Conservation (phyloP, 1,139 yeast species). For the Dujonia santamariae region DNA sequence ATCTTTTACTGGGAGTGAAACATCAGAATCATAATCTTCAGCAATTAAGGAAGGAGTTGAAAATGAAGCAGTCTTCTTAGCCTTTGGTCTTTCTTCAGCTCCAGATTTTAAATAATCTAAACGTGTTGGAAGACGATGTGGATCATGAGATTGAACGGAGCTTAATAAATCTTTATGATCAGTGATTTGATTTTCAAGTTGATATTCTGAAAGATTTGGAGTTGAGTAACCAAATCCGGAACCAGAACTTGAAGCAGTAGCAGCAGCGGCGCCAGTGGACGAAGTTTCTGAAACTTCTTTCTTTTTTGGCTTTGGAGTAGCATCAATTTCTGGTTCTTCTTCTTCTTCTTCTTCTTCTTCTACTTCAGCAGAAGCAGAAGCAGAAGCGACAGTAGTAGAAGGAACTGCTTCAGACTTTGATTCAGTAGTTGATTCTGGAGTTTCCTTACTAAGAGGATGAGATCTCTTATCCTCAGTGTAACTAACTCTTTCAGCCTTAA, state of each 20-base stretch:
- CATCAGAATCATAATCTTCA: neutral
- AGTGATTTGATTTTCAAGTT: slow-evolving; percentile 39
- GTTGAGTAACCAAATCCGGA: slow-evolving; percentile 28
- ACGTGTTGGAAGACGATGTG: slow-evolving; percentile 31
- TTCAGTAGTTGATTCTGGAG: neutral
- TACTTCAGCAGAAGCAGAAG: neutral
- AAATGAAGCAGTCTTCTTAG: slow-evolving; percentile 3
- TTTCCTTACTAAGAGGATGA: slow-evolving; percentile 2
- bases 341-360: slow-evolving; percentile 2
- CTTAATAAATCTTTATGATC: slow-evolving; percentile 36
- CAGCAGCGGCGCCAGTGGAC: slow-evolving; percentile 6
- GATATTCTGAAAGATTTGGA: slow-evolving; percentile 49
- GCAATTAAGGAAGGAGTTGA: slow-evolving; percentile 5
- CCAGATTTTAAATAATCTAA: slow-evolving; percentile 1
- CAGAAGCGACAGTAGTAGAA: neutral
- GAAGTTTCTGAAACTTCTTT: slow-evolving; percentile 7
- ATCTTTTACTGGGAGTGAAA: neutral
- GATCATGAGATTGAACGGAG: slow-evolving; percentile 36
- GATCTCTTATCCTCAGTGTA: slow-evolving; percentile 12
- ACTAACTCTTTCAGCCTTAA: slow-evolving; percentile 46
- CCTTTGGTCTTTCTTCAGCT: neutral
- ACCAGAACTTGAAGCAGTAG: slow-evolving; percentile 8
- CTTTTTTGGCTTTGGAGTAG: slow-evolving; percentile 9
- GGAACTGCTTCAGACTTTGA: neutral
- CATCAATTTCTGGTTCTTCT: slow-evolving; percentile 7